A percentile compares a stretch with the other conserved stretches of the same genome.
These are phyloP conservation scores for Kandelia obovata DNA, from an alignment of 345 rosid species.

Conservation along the genomic window DNA sequence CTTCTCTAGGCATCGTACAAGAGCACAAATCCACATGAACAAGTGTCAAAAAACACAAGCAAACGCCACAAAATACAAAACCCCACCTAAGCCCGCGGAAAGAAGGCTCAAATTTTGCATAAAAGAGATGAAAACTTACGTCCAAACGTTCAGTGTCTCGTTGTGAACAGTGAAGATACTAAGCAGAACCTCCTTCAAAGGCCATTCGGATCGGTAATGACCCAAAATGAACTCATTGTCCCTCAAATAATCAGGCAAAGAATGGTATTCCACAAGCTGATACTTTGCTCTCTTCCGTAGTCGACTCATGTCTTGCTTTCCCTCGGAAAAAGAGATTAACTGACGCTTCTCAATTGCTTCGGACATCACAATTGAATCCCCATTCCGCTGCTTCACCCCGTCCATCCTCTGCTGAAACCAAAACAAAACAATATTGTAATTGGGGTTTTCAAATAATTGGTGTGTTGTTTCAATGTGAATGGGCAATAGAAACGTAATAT, in stretches of 20 bases:
- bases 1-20: too few relatives aligned
- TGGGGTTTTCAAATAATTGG: background rate
- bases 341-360: conserved; percentile 43
- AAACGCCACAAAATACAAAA: too few relatives aligned
- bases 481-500: background rate
- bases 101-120: background rate
- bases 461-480: background rate
- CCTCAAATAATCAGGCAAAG: conserved; percentile 75
- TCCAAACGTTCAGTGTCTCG: conserved; percentile 94
- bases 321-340: conserved; percentile 25
- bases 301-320: conserved; percentile 70
- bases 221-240: conserved; percentile 87
- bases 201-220: conserved; percentile 92
- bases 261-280: conserved; percentile 85
- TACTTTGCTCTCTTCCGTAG: conserved; percentile 82
- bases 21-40: too few relatives aligned
- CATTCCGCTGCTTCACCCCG: conserved; percentile 20
- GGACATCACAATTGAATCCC: conserved; percentile 25
- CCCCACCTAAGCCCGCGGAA: too few relatives aligned
- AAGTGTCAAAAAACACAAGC: too few relatives aligned
- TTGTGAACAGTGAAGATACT: conserved; percentile 86
- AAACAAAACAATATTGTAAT: background rate
- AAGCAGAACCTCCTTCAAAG: conserved; percentile 73
- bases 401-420: conserved; percentile 36
- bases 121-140: conserved; percentile 47